Conservation (phyloP, 139 green algal species). For the Picochlorum sp. region DNA sequence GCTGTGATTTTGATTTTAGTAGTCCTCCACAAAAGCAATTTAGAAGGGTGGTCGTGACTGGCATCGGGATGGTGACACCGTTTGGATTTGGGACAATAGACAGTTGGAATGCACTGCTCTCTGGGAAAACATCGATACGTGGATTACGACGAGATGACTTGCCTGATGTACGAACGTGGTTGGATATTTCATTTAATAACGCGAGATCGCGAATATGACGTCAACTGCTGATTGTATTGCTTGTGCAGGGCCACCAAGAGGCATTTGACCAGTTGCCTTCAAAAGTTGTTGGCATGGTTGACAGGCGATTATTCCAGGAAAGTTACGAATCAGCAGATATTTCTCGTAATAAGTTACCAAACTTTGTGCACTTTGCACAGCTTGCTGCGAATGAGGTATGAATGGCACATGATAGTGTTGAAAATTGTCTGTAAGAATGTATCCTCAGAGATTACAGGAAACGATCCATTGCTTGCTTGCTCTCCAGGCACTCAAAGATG, state of each 20-base stretch:
- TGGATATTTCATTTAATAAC: no score
- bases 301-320: no score
- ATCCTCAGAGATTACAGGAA: conserved; percentile 1
- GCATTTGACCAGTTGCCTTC: conserved; percentile 36
- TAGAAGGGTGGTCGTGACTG: conserved; percentile 73
- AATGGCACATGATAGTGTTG: no score
- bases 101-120: conserved; percentile 58
- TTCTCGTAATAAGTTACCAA: conserved; percentile 10
- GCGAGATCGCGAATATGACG: background rate
- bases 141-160: conserved; percentile 52
- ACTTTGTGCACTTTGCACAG: conserved; percentile 41
- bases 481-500: conserved; percentile 50
- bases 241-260: conserved; percentile 3
- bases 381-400: conserved; percentile 45
- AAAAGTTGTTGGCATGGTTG: conserved; percentile 29
- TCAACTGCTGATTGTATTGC: conserved; percentile 1
- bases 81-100: conserved; percentile 50
- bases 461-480: no score
- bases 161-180: background rate
- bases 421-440: background rate
- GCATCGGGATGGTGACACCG: conserved; percentile 76
- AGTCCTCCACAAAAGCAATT: background rate
- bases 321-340: no score
- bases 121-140: conserved; percentile 45
- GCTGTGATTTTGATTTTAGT: no score